Evolutionary conservation across 2,329 filamentous ascomycete species (phyloP), one percentile per base, ranked within the genome.

Genomic region (Magnaporthales sp.): DNA sequence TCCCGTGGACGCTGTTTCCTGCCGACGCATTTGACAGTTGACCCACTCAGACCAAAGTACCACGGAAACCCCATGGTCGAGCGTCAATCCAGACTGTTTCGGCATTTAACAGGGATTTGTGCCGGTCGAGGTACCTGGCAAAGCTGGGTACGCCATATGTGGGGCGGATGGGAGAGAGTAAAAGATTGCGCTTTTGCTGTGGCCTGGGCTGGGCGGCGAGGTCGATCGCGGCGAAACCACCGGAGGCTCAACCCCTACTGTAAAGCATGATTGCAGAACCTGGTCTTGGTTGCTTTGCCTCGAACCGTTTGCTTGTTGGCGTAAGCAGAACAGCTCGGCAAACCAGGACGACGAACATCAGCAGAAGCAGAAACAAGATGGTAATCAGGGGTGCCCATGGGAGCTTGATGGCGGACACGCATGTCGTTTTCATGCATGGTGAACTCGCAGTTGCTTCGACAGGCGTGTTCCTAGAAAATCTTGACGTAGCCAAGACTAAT

Each of bases 331-430:
- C 38, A 46, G 38, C 38, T 46, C 38, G 38, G 38, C 38, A 46
- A 46, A 46, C 38, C 38, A 46, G 38, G 38, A 46, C 38, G 38
- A 46, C 38, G 38, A 63, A 63, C 30, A 63, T 63, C 62, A 63
- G 62, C 62, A 63, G 62, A 63, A 63, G 62, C 62, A 63, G 62
- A 63, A 63, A 38, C 62, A 63, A 38, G 38, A n/a, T 46, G 38
- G 38, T 46, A 46, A 46, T 46, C 38, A 46, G 38, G 38, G 38
- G 38, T 46, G 38, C 38, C 38, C 38, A 46, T 46, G 38, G 38
- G 15, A 46, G 38, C 38, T 46, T 46, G 38, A 46, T 46, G n/a
- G 38, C 15, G 38, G 38, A 46, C 38, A 46, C 38, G 38, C 38
- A 46, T n/a, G 38, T n/a, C 38, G n/a, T n/a, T n/a, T 46, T 46